These are phyloP conservation scores for Solanum rostratum DNA, from an alignment of 257 asterid genomes.

Conservation along the genomic window DNA sequence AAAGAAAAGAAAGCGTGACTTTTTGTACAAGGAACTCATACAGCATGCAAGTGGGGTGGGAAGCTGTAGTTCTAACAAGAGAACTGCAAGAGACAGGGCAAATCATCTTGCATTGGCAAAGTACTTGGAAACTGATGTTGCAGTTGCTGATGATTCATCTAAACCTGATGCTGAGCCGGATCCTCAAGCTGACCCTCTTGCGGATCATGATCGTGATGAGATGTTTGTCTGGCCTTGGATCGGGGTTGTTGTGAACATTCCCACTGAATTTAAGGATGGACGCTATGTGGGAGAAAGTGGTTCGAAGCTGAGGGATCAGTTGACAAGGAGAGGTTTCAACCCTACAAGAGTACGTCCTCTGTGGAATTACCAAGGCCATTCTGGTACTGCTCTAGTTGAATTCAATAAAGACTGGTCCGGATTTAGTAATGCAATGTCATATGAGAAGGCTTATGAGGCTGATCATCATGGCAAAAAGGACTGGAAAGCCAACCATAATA, in stretches of 20 bases:
- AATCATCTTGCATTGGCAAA: conserved; percentile 69
- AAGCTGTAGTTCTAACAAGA: conserved; percentile 37
- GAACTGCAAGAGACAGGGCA: conserved; percentile 47
- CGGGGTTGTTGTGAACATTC: conserved; percentile 68
- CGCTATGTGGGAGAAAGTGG: conserved; percentile 60
- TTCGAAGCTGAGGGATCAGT: conserved; percentile 45
- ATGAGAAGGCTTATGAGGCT: conserved; percentile 68
- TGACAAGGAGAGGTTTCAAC: conserved; percentile 51
- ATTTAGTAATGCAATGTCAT: conserved; percentile 55
- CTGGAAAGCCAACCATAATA: conserved; percentile 30
- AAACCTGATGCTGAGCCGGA: conserved; percentile 23
- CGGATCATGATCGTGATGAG: conserved; percentile 55
- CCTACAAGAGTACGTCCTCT: conserved; percentile 52
- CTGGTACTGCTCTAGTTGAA: conserved; percentile 66
- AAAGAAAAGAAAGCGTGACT: conserved; percentile 44
- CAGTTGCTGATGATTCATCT: conserved; percentile 30
- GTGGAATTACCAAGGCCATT: conserved; percentile 54
- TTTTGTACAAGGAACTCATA: conserved; percentile 43
- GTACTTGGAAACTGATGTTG: conserved; percentile 43
- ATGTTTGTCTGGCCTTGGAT: conserved; percentile 83
- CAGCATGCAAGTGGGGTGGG: conserved; percentile 69
- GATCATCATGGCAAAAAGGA: conserved; percentile 56
- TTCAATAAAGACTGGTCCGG: conserved; percentile 77
- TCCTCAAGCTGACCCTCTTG: conserved; percentile 36
- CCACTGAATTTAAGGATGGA: conserved; percentile 39